Evolutionary conservation across 2,329 filamentous ascomycete genomes (phyloP).

Genomic region (Dryadomyces quercivorus): DNA sequence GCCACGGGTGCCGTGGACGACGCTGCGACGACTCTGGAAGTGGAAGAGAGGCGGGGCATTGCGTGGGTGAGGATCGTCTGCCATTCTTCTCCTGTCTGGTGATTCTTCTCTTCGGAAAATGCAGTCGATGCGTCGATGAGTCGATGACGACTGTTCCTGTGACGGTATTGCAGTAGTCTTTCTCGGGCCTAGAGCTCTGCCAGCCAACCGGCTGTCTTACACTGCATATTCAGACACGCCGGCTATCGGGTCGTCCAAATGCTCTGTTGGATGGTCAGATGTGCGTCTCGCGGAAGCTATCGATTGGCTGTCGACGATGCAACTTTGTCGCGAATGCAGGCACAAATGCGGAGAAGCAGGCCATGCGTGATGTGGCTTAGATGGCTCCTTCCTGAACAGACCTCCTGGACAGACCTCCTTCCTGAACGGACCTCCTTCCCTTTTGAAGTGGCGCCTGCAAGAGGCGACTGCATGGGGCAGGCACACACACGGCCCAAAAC

Average conservation of each 20-base stretch:
- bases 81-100: slow-evolving; percentile 1
- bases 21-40: slow-evolving; percentile 63
- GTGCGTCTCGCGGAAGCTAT: neutral
- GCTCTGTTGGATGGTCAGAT: neutral
- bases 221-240: neutral
- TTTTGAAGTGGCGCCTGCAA: neutral
- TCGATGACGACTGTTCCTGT: too few species aligned
- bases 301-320: neutral
- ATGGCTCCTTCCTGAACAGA: neutral
- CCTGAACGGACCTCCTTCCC: neutral
- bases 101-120: neutral
- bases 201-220: neutral
- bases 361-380: neutral
- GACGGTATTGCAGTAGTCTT: neutral
- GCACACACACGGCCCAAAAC: neutral
- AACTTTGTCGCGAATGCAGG: neutral
- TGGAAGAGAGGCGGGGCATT: slow-evolving; percentile 8
- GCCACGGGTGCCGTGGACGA: slow-evolving; percentile 80
- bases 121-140: too few species aligned
- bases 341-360: neutral
- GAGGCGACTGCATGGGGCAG: too few species aligned
- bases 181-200: neutral
- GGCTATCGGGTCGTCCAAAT: neutral
- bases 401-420: neutral
- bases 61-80: neutral